Evolutionary conservation across 805 yeast species (phyloP), one percentile per base, ranked within the genome.

Genomic region (Deakozyma indianensis): DNA sequence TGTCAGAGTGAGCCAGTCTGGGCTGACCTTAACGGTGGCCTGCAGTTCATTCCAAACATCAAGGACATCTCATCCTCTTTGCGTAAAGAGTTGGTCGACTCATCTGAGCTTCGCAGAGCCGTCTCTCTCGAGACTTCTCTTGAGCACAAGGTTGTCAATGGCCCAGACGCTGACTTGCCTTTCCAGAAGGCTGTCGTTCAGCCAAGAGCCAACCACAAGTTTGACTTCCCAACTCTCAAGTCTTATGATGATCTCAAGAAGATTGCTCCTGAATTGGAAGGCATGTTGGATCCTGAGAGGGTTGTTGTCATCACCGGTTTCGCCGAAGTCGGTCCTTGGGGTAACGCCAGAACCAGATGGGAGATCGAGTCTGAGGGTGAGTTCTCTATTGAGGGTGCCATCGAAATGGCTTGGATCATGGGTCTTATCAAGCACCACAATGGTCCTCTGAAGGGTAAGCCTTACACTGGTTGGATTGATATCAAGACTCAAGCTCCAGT

Each of bases 361-460:
- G 97, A 92, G 68, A 92, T 92, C 95, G 98, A 92, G 70, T 85
- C 96, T 41, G 55, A 65, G 50, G 98, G 98, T 59, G 86, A 83
- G 61, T 92, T 92, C 68, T 88, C 96, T 7, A 71, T 92, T 56
- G 98, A 92, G 69, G 98, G 98, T 60, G 83, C 96, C 61, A 82
- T 92, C 61, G 66, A 92, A 71, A 88, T 92, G 95, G 97, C 99
- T 43, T 92, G 97, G 96, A 88, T 92, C 57, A 92, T 92, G 97
- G 96, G 96, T 55, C 75, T 83, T 62, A 88, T 92, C 70, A 86
- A 85, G 69, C 92, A 92, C 70, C 92, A 84, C 70, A 84, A 85
- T 55, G 97, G 96, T 69, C 73, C 73, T 62, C 71, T 84, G 60
- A 85, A 85, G 75, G 88, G 88, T 60, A 54, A 53, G 53, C 90